These are phyloP conservation scores for Colletotrichum plurivorum DNA, from an alignment of 2,329 filamentous ascomycete genomes.

Conservation along the genomic window DNA sequence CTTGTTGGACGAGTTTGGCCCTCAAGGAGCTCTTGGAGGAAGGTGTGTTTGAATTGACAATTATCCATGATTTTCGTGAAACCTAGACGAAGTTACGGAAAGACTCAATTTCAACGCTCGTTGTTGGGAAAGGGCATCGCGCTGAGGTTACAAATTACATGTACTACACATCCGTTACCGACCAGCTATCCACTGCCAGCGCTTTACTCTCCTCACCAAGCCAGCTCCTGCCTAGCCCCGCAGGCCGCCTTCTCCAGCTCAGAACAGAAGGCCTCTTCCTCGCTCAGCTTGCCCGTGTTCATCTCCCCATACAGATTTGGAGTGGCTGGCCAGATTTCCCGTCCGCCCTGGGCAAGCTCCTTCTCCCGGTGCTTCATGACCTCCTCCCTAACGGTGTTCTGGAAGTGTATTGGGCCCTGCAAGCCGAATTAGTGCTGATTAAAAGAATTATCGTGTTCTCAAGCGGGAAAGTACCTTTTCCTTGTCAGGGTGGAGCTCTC, in stretches of 20 bases:
- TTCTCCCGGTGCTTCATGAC: conserved; percentile 47
- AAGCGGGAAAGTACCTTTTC: conserved; percentile 52
- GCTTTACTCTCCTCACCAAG: conserved; percentile 29
- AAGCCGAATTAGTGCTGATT: conserved; percentile 39
- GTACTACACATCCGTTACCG: no score
- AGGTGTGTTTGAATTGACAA: no score
- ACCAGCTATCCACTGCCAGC: no score
- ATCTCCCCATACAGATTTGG: conserved; percentile 43
- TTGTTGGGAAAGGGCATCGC: no score
- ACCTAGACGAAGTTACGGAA: no score
- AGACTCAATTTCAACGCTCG: no score
- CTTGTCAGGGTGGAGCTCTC: conserved; percentile 67
- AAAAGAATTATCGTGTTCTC: not conserved
- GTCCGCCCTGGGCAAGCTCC: conserved; percentile 43
- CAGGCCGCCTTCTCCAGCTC: conserved; percentile 42
- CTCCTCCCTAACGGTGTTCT: conserved; percentile 45
- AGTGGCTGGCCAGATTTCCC: conserved; percentile 50
- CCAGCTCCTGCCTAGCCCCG: conserved; percentile 37
- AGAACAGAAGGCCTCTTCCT: conserved; percentile 48
- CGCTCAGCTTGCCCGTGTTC: conserved; percentile 45
- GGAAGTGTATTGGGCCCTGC: conserved; percentile 62
- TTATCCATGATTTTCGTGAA: no score
- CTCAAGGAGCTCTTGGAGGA: no score
- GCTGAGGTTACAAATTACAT: no score
- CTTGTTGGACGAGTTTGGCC: no score